phyloP scores from a whole-genome alignment of 352 stramenopile species.

The Pythium insidiosum region DNA sequence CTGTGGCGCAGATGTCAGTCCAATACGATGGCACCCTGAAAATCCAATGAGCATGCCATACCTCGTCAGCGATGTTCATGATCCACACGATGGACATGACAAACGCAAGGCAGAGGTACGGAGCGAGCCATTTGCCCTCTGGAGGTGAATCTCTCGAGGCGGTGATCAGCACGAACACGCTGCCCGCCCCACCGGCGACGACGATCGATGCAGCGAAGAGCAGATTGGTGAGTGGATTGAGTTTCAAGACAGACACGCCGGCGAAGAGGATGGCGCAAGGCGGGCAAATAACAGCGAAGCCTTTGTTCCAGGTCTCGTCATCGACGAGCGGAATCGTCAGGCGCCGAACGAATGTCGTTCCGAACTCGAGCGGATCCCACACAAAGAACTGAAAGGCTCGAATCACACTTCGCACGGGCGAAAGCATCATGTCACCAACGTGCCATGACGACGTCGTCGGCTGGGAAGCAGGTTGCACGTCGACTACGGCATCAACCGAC shows the following conservation, averaged over 20 bases:
- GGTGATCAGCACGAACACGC: slow-evolving; percentile 30
- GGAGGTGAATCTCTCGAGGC: slow-evolving; percentile 19
- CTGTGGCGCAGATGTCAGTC: no score
- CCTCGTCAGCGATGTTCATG: slow-evolving; percentile 80
- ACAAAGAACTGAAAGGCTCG: slow-evolving; percentile 32
- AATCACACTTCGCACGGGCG: slow-evolving; percentile 21
- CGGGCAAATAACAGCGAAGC: slow-evolving; percentile 53
- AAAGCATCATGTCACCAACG: slow-evolving; percentile 9
- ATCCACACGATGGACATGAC: slow-evolving; percentile 85
- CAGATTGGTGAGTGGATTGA: slow-evolving; percentile 33
- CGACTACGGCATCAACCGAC: no score
- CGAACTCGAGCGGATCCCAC: slow-evolving; percentile 65
- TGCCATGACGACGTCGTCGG: no score
- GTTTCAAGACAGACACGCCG: slow-evolving; percentile 37
- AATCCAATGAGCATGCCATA: no score
- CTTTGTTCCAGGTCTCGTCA: slow-evolving; percentile 78
- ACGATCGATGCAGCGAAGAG: slow-evolving; percentile 38
- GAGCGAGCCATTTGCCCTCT: slow-evolving; percentile 30
- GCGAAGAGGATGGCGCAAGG: slow-evolving; percentile 52
- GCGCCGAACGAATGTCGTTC: slow-evolving; percentile 54
- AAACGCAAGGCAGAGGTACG: slow-evolving; percentile 67
- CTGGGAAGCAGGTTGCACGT: no score
- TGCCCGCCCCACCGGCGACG: slow-evolving; percentile 31
- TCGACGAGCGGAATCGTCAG: slow-evolving; percentile 74
- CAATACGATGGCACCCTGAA: no score